Evolutionary conservation across 257 asterid species (phyloP).

Genomic region (Jaltomata sinuosa): DNA sequence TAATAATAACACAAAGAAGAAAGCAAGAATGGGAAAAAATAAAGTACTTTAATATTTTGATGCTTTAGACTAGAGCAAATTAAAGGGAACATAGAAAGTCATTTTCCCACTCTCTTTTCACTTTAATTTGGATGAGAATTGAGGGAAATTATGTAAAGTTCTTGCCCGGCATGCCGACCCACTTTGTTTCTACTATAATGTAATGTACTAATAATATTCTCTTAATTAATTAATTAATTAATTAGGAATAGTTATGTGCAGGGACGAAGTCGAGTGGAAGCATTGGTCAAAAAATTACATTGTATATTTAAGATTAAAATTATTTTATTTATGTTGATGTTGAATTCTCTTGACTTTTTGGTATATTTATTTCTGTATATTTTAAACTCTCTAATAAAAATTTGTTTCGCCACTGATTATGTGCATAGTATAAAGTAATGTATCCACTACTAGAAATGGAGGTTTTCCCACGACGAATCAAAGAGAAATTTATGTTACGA

Average conservation of each 20-base stretch:
- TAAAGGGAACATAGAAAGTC: neutral
- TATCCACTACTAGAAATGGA: too few species aligned
- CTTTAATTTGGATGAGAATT: neutral
- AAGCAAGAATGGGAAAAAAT: neutral
- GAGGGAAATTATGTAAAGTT: neutral
- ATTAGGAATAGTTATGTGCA: neutral
- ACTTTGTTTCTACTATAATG: neutral
- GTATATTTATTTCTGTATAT: neutral
- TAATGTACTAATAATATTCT: neutral
- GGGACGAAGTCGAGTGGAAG: neutral
- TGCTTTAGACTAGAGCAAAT: neutral
- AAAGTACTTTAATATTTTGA: neutral
- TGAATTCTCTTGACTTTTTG: neutral
- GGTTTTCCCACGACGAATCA: too few species aligned
- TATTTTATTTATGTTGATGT: neutral
- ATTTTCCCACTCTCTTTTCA: neutral
- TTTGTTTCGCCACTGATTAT: too few species aligned
- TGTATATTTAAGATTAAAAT: neutral
- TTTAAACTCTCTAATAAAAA: neutral
- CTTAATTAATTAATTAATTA: neutral
- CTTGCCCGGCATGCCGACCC: constrained; percentile 2
- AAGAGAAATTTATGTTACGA: too few species aligned
- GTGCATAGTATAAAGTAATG: neutral
- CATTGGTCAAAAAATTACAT: neutral
- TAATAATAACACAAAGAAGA: neutral